Evolutionary conservation across 768 basidiomycete species (phyloP).

Genomic region (Daedaleopsis sinensis): DNA sequence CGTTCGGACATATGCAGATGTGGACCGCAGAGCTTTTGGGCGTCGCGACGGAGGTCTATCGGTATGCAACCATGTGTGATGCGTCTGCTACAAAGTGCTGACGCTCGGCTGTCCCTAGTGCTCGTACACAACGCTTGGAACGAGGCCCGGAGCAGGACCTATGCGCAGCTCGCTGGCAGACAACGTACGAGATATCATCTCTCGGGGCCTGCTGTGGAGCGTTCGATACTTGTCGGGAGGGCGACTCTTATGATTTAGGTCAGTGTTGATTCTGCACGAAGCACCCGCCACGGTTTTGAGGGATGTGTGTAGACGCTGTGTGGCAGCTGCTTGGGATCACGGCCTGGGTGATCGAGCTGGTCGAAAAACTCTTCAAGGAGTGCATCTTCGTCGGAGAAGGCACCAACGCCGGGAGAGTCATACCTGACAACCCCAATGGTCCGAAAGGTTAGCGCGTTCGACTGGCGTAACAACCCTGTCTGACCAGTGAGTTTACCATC

Average conservation of each 20-base stretch:
- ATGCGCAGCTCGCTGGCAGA: slow-evolving; percentile 54
- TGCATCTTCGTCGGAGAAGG: slow-evolving; percentile 41
- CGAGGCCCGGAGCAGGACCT: slow-evolving; percentile 42
- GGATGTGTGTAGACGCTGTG: slow-evolving; percentile 52
- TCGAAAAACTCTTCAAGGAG: slow-evolving; percentile 64
- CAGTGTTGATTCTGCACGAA: slow-evolving; percentile 5
- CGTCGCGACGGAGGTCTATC: slow-evolving; percentile 43
- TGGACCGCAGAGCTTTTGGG: slow-evolving; percentile 57
- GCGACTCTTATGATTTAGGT: slow-evolving; percentile 68
- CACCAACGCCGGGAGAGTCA: slow-evolving; percentile 1
- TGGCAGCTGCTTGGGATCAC: slow-evolving; percentile 74
- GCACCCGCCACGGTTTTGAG: not conserved
- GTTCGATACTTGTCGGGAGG: slow-evolving; percentile 69
- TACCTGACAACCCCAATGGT: slow-evolving; percentile 5
- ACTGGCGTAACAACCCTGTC: slow-evolving; percentile 2
- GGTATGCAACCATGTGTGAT: slow-evolving; percentile 26
- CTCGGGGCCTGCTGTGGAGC: slow-evolving; percentile 60
- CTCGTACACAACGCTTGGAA: slow-evolving; percentile 31
- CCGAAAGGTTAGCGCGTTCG: not conserved
- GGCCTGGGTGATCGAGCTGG: slow-evolving; percentile 61
- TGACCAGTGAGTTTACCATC: not conserved
- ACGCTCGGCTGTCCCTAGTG: slow-evolving; percentile 27
- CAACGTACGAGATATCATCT: slow-evolving; percentile 70
- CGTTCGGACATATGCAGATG: slow-evolving; percentile 42
- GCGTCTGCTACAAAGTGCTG: slow-evolving; percentile 1